phyloP scores from a whole-genome alignment of 495 filamentous ascomycete genomes.

The Penicillium psychrofluorescens region DNA sequence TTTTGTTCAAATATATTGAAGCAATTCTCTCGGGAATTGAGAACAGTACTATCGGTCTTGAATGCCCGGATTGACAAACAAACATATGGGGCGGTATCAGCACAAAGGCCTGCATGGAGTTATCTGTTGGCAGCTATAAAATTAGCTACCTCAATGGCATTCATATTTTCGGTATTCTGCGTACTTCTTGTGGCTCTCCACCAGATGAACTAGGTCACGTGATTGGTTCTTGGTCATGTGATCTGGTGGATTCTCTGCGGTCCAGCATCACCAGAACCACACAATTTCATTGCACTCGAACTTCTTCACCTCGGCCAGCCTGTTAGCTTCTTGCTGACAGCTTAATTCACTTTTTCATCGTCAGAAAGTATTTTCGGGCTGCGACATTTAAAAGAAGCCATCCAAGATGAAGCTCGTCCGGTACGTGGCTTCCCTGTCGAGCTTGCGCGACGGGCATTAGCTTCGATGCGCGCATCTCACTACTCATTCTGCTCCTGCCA shows the following conservation, averaged over 20 bases:
- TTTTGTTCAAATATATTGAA: neutral
- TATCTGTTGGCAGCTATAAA: too few species aligned
- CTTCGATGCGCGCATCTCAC: constrained; percentile 7
- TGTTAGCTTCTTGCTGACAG: constrained; percentile 1
- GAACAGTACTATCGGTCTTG: too few species aligned
- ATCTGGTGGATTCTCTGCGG: neutral
- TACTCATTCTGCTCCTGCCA: constrained; percentile 1
- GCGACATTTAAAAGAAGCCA: neutral
- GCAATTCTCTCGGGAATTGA: too few species aligned
- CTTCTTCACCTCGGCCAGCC: neutral
- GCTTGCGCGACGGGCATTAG: neutral
- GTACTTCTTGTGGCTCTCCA: too few species aligned
- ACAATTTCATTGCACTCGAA: neutral
- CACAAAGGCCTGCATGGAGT: too few species aligned
- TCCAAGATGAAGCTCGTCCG: constrained; percentile 94
- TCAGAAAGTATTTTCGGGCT: neutral
- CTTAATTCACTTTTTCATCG: neutral
- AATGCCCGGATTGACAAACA: too few species aligned
- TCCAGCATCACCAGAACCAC: constrained; percentile 4
- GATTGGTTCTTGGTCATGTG: neutral
- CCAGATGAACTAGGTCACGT: neutral
- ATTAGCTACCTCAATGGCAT: too few species aligned
- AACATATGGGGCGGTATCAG: too few species aligned
- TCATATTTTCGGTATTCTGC: too few species aligned
- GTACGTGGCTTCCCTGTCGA: constrained; percentile 47